These are phyloP conservation scores for Platanthera zijinensis DNA, from an alignment of 106 monocot genomes.

Conservation along the genomic window DNA sequence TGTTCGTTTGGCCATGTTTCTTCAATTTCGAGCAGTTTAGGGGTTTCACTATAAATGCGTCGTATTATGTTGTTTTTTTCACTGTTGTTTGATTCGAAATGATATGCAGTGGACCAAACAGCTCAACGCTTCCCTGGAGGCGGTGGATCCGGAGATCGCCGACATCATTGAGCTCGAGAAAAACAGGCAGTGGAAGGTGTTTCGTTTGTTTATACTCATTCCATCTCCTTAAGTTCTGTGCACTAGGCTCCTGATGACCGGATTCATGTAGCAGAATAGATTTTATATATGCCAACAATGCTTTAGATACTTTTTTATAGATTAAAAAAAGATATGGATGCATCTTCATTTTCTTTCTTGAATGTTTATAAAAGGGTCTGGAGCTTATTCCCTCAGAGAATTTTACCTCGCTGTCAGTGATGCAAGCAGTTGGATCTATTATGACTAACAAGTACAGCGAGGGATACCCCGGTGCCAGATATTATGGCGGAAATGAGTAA, in stretches of 20 bases:
- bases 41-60: neutral
- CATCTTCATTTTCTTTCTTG: neutral
- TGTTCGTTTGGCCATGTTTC: neutral
- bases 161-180: slow-evolving; percentile 96
- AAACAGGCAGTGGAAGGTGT: slow-evolving; percentile 93
- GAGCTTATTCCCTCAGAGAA: slow-evolving; percentile 98
- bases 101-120: slow-evolving; percentile 75
- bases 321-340: neutral
- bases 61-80: neutral
- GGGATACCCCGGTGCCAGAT: slow-evolving; percentile 99
- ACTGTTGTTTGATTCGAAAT: neutral
- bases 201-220: neutral
- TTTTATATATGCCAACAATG: too few relatives aligned
- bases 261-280: neutral
- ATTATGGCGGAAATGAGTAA: slow-evolving; percentile 99
- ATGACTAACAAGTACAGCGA: slow-evolving; percentile 99
- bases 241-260: neutral
- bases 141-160: slow-evolving; percentile 79
- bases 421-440: slow-evolving; percentile 97
- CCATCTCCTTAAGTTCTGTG: neutral
- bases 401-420: slow-evolving; percentile 89
- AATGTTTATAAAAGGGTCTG: slow-evolving; percentile 45
- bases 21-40: neutral
- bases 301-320: neutral
- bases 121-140: slow-evolving; percentile 75